Percentiles rank a stretch among this genome's conserved stretches.
phyloP scores from a whole-genome alignment of 768 basidiomycete genomes.

The Grammothele lineata region DNA sequence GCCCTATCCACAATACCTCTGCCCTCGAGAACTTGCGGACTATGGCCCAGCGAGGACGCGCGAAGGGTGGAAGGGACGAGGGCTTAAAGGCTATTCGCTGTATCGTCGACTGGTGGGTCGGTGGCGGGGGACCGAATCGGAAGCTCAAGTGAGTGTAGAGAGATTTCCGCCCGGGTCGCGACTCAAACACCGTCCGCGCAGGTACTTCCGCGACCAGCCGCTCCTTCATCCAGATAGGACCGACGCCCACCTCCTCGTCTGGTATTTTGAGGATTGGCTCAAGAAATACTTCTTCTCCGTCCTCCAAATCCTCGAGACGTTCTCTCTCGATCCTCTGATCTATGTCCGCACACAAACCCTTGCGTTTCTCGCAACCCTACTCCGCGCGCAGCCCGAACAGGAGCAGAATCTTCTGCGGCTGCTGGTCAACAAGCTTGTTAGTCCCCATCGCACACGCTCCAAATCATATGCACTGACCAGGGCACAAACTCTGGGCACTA shows the following conservation, averaged over 20 bases:
- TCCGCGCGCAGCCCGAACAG: conserved; percentile 91
- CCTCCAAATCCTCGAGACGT: conserved; percentile 84
- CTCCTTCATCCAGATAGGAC: conserved; percentile 57
- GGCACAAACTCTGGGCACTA: neutral
- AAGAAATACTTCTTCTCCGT: conserved; percentile 96
- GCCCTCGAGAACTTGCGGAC: conserved; percentile 71
- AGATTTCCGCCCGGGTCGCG: no score
- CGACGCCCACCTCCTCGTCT: conserved; percentile 71
- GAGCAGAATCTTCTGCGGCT: conserved; percentile 93
- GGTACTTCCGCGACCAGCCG: conserved; percentile 90
- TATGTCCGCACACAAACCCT: conserved; percentile 88
- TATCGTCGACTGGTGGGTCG: conserved; percentile 96
- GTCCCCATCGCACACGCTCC: conserved; percentile 22
- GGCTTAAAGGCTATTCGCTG: conserved; percentile 86
- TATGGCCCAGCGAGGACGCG: conserved; percentile 75
- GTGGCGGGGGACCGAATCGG: conserved; percentile 82
- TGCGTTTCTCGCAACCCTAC: conserved; percentile 70
- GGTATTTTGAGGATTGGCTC: conserved; percentile 96
- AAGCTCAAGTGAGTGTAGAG: conserved; percentile 74
- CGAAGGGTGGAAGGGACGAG: conserved; percentile 90
- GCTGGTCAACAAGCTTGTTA: conserved; percentile 89
- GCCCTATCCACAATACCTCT: conserved; percentile 80
- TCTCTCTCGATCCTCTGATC: conserved; percentile 79
- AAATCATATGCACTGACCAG: neutral
- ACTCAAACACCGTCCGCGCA: conserved; percentile 25